Conservation (phyloP, 371 early-diverging fungal species). For the Rhizopus stolonifer region DNA sequence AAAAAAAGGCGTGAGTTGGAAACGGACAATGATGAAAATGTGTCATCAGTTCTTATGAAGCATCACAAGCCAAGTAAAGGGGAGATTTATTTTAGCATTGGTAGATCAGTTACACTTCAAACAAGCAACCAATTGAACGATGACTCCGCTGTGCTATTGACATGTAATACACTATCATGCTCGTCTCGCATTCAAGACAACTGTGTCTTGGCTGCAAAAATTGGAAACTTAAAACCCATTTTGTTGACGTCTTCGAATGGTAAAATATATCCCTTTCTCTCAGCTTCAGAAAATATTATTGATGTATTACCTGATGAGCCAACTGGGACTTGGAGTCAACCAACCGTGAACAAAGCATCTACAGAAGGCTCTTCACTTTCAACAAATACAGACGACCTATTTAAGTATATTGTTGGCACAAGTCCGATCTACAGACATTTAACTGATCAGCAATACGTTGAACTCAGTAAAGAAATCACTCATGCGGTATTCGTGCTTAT, state of each 20-base stretch:
- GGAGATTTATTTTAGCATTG: slow-evolving; percentile 9
- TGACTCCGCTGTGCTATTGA: slow-evolving; percentile 14
- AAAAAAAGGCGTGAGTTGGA: slow-evolving; percentile 6
- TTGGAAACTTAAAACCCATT: slow-evolving; percentile 17
- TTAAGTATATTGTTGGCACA: slow-evolving; percentile 15
- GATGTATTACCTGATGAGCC: slow-evolving; percentile 19
- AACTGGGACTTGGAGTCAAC: slow-evolving; percentile 16
- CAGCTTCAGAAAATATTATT: slow-evolving; percentile 16
- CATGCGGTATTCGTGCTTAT: too few species aligned
- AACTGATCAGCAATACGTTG: too few species aligned
- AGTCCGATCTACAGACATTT: slow-evolving; percentile 13
- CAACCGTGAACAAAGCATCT: slow-evolving; percentile 6
- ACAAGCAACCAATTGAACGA: slow-evolving; percentile 9
- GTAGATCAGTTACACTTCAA: slow-evolving; percentile 8
- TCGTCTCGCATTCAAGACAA: slow-evolving; percentile 16
- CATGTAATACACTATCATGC: slow-evolving; percentile 15
- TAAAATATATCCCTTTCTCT: slow-evolving; percentile 18
- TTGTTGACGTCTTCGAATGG: slow-evolving; percentile 13
- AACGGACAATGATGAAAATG: slow-evolving; percentile 8
- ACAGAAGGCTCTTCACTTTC: slow-evolving; percentile 13
- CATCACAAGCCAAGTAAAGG: slow-evolving; percentile 4
- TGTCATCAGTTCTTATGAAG: slow-evolving; percentile 9
- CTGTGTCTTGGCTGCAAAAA: slow-evolving; percentile 17
- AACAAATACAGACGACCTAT: slow-evolving; percentile 13
- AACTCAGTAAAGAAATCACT: too few species aligned